Percentiles rank a stretch among this genome's conserved stretches.
Conservation (phyloP, 1,139 yeast species). For the Chernovozyma sophiae-reginae region DNA sequence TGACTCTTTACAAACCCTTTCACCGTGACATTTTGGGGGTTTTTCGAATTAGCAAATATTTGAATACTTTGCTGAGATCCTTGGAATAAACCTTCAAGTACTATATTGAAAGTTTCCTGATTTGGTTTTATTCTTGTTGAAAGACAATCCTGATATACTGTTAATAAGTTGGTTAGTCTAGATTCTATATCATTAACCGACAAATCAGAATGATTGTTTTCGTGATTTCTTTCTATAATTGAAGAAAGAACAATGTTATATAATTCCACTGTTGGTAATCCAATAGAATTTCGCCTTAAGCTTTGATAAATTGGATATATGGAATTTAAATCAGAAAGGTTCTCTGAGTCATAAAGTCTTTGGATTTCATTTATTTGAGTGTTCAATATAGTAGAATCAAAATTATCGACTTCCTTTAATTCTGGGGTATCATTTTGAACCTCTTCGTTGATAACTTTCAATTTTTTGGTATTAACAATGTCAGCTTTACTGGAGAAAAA, state of each 20-base stretch:
- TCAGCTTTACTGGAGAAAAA: slow-evolving; percentile 2
- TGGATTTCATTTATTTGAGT: slow-evolving; percentile 20
- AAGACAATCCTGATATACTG: slow-evolving; percentile 64
- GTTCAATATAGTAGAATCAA: slow-evolving; percentile 20
- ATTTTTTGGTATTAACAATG: background rate
- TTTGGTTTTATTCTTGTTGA: slow-evolving; percentile 47
- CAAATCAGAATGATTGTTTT: slow-evolving; percentile 13
- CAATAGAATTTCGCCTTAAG: slow-evolving; percentile 32
- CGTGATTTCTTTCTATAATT: slow-evolving; percentile 27
- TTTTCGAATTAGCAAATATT: slow-evolving; percentile 6
- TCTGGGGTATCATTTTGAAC: background rate
- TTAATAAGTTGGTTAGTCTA: slow-evolving; percentile 54
- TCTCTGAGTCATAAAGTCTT: background rate
- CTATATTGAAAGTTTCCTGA: slow-evolving; percentile 47
- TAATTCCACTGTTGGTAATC: slow-evolving; percentile 27
- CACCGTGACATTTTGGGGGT: slow-evolving; percentile 17
- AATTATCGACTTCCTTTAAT: slow-evolving; percentile 8
- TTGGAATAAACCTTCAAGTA: slow-evolving; percentile 47
- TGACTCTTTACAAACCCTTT: slow-evolving; percentile 42
- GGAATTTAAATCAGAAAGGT: slow-evolving; percentile 24
- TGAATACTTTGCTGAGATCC: slow-evolving; percentile 39
- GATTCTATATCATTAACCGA: slow-evolving; percentile 29
- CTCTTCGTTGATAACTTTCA: background rate
- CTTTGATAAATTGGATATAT: slow-evolving; percentile 44
- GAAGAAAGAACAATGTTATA: slow-evolving; percentile 38